A percentile compares a stretch with the other conserved stretches of the same genome.
These are phyloP conservation scores for Tritrichomonas foetus DNA, from an alignment of 208 protist species.

Conservation along the genomic window DNA sequence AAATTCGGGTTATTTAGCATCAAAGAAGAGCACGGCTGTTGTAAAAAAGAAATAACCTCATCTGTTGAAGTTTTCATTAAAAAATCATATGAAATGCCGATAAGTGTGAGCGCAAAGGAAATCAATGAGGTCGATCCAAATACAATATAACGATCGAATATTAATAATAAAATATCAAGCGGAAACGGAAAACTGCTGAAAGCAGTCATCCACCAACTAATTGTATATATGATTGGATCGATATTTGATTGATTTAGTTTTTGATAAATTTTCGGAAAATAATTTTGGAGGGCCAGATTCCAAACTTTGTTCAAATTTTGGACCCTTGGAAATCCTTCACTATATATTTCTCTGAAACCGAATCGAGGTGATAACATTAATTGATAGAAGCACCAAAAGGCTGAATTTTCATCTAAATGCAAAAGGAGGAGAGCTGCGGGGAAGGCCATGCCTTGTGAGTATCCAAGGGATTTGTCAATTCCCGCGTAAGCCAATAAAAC, in stretches of 20 bases:
- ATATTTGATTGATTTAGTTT: not conserved
- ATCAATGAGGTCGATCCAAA: not conserved
- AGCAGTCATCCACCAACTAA: not conserved
- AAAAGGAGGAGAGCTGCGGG: not conserved
- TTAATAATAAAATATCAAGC: not conserved
- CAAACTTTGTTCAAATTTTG: not conserved
- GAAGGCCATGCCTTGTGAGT: not conserved
- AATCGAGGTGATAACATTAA: not conserved
- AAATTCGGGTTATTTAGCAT: not conserved
- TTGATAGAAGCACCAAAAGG: not conserved
- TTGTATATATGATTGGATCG: not conserved
- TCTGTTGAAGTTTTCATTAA: not conserved
- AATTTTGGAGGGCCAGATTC: not conserved
- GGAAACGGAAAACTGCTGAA: not conserved
- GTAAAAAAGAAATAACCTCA: not conserved
- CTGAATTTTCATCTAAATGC: not conserved
- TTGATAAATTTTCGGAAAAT: constrained; percentile 12
- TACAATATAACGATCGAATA: not conserved
- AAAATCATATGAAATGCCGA: not conserved
- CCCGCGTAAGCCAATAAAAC: not conserved
- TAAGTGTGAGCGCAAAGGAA: not conserved
- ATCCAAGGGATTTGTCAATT: not conserved
- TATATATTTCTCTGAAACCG: not conserved
- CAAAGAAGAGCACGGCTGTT: not conserved
- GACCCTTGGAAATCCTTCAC: not conserved